A percentile compares a stretch with the other conserved stretches of the same genome.
phyloP scores from a whole-genome alignment of 208 protist genomes.

The Tritrichomonas foetus region DNA sequence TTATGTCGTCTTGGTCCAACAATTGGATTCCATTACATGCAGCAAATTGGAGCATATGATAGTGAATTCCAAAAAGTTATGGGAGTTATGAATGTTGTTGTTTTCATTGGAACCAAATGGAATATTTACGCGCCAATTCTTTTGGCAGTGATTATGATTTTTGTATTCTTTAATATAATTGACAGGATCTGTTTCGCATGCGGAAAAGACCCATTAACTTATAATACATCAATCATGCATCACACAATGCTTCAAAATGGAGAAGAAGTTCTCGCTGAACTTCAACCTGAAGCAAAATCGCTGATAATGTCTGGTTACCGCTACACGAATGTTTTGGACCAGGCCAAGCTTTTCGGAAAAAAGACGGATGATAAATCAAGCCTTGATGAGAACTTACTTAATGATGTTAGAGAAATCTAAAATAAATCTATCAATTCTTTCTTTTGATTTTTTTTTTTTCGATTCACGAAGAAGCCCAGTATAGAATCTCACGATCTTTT shows the following conservation, averaged over 20 bases:
- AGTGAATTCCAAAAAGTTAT: not conserved
- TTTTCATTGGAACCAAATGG: not conserved
- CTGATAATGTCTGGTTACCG: not conserved
- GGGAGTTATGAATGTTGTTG: not conserved
- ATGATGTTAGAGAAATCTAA: too few species aligned
- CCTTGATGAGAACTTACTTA: too few species aligned
- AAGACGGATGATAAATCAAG: too few species aligned
- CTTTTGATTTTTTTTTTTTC: too few species aligned
- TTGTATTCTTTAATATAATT: not conserved
- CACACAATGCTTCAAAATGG: not conserved
- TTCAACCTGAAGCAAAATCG: not conserved
- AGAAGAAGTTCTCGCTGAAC: not conserved
- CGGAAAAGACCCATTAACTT: not conserved
- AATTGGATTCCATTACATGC: constrained; percentile 30
- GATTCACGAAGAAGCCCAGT: too few species aligned
- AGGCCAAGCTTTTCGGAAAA: not conserved
- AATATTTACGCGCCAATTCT: not conserved
- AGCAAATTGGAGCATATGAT: not conserved
- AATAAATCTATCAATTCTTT: too few species aligned
- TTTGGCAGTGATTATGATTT: not conserved
- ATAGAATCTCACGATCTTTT: too few species aligned
- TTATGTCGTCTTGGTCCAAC: not conserved
- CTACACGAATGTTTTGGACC: not conserved
- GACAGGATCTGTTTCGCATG: not conserved
- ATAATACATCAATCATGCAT: not conserved